Evolutionary conservation across 1,139 yeast genomes (phyloP), one percentile per base, ranked within the genome.

Genomic region (Petasospora fabianii): DNA sequence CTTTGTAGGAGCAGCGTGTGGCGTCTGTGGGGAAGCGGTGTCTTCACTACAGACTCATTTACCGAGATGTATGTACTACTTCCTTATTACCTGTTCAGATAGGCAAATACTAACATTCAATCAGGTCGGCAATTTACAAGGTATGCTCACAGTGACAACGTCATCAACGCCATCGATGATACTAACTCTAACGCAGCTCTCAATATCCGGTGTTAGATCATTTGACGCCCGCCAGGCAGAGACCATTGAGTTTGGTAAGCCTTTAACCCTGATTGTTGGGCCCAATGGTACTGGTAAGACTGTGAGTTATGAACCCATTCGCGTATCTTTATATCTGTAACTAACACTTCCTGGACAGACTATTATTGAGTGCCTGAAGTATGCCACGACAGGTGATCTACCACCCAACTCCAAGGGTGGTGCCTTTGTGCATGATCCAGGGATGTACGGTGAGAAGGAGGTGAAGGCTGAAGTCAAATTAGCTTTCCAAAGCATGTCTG

Each of bases 251-350:
- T 94, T 94, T 62, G 92, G 92, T 10, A 77, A 77, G 34, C 99
- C 99, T 0, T 64, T 94, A 54, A 94, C 98, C 0, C 69, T 94
- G 40, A 92, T 94, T 43, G 96, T 95, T 35, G 99, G 99, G 1
- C 87, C 85, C 44, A 94, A 94, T 64, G 99, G 98, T 30, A 84
- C 96, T 28, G 99, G 99, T n/a, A 94, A 94, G 60, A 94, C 99
- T 0, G 67, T 61, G 46, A 24, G 65, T 48, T 12, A 8, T 20
- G 9, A 18, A 19, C 27, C 10, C 24, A 9, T 14, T 18, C 12
- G 6, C 4, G 8, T 24, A 9, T 3, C 27, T n/a, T 5, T 7
- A 6, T 10, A 15, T 17, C 5, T 5, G 32, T 30, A 13, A 24
- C 14, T 17, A 7, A 19, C 11, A 29, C 41, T 35, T 36, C 34